phyloP scores from a whole-genome alignment of 768 basidiomycete genomes.

The Pilatotrama ljubarskyi region DNA sequence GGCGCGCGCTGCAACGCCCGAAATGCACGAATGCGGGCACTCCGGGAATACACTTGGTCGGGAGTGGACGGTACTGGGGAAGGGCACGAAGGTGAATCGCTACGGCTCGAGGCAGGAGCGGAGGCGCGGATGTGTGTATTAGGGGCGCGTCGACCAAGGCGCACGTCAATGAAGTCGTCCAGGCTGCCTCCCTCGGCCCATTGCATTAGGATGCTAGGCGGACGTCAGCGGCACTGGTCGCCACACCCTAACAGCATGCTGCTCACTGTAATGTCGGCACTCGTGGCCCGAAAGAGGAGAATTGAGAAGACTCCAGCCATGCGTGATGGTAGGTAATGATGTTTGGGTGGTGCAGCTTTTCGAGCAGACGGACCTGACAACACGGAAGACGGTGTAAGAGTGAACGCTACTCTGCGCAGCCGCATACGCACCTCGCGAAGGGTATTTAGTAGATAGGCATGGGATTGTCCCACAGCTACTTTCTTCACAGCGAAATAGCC shows the following conservation, averaged over 20 bases:
- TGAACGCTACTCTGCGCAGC: background rate
- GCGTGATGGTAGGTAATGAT: constrained; percentile 96
- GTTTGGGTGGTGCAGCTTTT: constrained; percentile 86
- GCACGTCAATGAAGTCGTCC: constrained; percentile 83
- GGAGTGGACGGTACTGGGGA: constrained; percentile 25
- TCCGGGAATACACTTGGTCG: constrained; percentile 48
- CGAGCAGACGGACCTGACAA: constrained; percentile 74
- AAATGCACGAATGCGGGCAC: constrained; percentile 76
- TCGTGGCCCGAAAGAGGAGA: constrained; percentile 86
- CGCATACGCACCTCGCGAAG: constrained; percentile 60
- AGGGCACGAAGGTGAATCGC: constrained; percentile 3
- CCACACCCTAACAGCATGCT: background rate
- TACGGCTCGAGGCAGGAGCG: constrained; percentile 44
- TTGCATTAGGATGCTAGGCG: constrained; percentile 79
- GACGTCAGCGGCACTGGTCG: background rate
- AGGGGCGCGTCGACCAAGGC: constrained; percentile 58
- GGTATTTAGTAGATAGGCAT: constrained; percentile 80
- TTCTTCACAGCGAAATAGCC: constrained; percentile 96
- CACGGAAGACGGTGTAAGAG: background rate
- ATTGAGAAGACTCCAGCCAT: constrained; percentile 85
- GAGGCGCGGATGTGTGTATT: constrained; percentile 34
- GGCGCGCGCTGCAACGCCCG: constrained; percentile 65
- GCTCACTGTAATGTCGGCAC: constrained; percentile 86
- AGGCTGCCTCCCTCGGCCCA: constrained; percentile 90
- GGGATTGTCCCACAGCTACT: constrained; percentile 91